Base-by-base conservation (phyloP, 495 filamentous ascomycete species). In the Talaromyces trachyspermus region DNA sequence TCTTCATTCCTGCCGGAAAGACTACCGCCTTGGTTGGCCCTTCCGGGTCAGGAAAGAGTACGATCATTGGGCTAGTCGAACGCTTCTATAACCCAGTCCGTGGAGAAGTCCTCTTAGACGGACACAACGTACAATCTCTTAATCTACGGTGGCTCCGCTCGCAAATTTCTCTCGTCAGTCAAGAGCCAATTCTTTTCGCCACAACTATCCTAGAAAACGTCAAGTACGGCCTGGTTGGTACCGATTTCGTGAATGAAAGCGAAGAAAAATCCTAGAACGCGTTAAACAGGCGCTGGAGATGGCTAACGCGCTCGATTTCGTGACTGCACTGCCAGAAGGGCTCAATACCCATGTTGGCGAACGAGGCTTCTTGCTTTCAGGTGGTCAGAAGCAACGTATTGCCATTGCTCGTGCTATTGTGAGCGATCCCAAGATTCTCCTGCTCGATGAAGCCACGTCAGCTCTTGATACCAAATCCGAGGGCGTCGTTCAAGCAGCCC, bases 271-370 rank as follows among this genome's bases (percentile, higher is more conserved):
- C 57, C 71, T 8, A 70, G 76, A 86, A 89, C 72, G 86, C 10
- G 79, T 96, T 20, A 71, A 81, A 43, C 78, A 89, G 22, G 91
- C 92, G 20, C 86, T 90, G 12, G 84, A 80, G 56, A 94, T 86
- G 79, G 83, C 92, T 26, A 96, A 95, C 57, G 91, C 90, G 2
- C 89, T 95, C 54, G 89, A 91, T 46, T 97, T 97, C 59, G 81
- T 98, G 55, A 77, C 64, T 11, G 66, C 69, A n/a, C 70, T 97
- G 4, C 91, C 92, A 0, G 85, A 96, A 60, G 83, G 85, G 2
- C 96, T 95, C 57, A 81, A 95, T 55, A 97, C 92, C 0, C 86
- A 94, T 52, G 92, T 98, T 43, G 92, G 92, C 44, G 91, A 97
- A 63, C 85, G 92, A 36, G 92, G 92, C 10, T 95, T 95, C 63